These are phyloP conservation scores for Metschnikowia colocasiae DNA, from an alignment of 805 yeast genomes.

Conservation along the genomic window DNA sequence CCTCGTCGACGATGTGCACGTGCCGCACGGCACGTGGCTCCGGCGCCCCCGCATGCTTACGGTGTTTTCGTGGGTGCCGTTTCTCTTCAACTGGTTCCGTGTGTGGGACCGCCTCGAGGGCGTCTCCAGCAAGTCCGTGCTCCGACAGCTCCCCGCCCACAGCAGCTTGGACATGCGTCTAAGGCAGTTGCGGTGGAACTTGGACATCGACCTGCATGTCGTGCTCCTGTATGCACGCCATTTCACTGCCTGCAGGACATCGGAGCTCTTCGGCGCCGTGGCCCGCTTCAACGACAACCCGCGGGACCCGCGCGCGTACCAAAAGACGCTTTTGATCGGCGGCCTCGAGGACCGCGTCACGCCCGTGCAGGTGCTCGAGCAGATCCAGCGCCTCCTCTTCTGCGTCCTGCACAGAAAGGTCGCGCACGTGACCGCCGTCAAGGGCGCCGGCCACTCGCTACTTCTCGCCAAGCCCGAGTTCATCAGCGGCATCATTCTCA, in stretches of 20 bases:
- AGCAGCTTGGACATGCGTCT: conserved; percentile 40
- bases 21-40: conserved; percentile 5
- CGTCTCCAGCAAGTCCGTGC: conserved; percentile 55
- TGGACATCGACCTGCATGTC: conserved; percentile 54
- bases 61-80: conserved; percentile 38
- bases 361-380: conserved; percentile 38
- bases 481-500: conserved; percentile 56
- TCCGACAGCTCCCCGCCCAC: conserved; percentile 42
- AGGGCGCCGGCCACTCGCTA: conserved; percentile 61
- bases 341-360: conserved; percentile 59
- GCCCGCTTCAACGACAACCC: conserved; percentile 34
- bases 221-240: conserved; percentile 54
- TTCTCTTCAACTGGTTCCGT: conserved; percentile 53
- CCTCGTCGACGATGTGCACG: conserved; percentile 4
- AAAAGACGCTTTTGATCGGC: conserved; percentile 53
- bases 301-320: conserved; percentile 26
- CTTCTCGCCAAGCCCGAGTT: conserved; percentile 62
- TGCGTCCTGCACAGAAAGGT: conserved; percentile 23
- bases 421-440: conserved; percentile 35
- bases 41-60: conserved; percentile 17
- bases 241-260: conserved; percentile 39
- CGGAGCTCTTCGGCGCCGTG: conserved; percentile 44
- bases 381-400: conserved; percentile 26
- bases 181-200: conserved; percentile 67
- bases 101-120: conserved; percentile 62